Conservation (phyloP, 2,329 filamentous ascomycete species). For the Fusarium solani-melongenae region DNA sequence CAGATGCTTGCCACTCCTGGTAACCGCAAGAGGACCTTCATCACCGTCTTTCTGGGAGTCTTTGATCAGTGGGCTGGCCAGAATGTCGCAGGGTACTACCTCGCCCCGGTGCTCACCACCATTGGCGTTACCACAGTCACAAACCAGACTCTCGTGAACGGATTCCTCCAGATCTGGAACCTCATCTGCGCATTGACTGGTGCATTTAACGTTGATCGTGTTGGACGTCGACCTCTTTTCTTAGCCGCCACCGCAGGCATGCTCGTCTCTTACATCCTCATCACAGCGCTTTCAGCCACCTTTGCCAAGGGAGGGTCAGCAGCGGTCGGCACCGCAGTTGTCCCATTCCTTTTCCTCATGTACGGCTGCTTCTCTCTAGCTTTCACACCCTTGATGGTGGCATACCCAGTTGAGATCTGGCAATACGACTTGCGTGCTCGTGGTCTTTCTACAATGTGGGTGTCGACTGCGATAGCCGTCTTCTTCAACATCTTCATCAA, state of each 20-base stretch:
- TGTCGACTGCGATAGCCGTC: neutral
- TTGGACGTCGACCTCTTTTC: neutral
- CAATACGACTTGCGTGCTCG: neutral
- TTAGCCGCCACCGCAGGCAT: neutral
- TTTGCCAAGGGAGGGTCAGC: neutral
- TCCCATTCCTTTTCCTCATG: neutral
- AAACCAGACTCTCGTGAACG: neutral
- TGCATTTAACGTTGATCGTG: neutral
- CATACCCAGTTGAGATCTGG: conserved; percentile 9
- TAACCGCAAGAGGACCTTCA: conserved; percentile 16
- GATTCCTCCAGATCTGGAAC: neutral
- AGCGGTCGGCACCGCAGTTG: neutral
- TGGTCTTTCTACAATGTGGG: neutral
- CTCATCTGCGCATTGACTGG: neutral
- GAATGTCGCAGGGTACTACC: neutral
- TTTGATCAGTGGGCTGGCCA: conserved; percentile 22
- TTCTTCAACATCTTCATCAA: conserved; percentile 50
- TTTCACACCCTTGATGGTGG: neutral
- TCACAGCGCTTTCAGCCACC: conserved; percentile 1
- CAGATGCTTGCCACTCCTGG: conserved; percentile 12
- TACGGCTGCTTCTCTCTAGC: conserved; percentile 1
- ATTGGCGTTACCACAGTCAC: neutral
- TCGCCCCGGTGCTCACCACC: neutral
- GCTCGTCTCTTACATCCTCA: conserved; percentile 7
- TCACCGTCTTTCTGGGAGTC: conserved; percentile 11